Evolutionary conservation across 441 rosid genomes (phyloP), one percentile per base, ranked within the genome.

Genomic region (Biscutella auriculata): DNA sequence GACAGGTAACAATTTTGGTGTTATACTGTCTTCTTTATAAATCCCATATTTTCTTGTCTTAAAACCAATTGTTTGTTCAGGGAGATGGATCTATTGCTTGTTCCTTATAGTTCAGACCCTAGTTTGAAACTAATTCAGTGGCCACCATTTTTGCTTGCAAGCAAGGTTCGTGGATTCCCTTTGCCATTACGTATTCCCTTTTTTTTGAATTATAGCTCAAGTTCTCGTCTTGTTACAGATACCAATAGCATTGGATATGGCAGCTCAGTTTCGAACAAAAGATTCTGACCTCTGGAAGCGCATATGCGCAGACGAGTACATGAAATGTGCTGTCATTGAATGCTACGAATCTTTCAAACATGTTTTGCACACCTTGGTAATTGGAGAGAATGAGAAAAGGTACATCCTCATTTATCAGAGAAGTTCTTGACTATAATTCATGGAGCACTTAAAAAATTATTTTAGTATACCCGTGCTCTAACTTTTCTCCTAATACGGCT

Each of bases 271-370:
- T 72, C 86, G 83, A 64, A 65, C 82, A 49, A 81, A 55, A 76
- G 99, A 90, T 65, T 67, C 95, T 73, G 97, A 94, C 73, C 95
- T 90, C 39, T 94, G 99, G 99, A 87, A 82, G 79, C 96, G 96
- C 57, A 88, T 90, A 60, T 85, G 95, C 53, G 85, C 86, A 5
- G 99, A 94, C 66, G 97, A 94, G 47, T 94, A 88, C 78, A 84
- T 94, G 99, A 90, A 86, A 76, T 94, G 97, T 75, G 95, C 96
- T 43, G 95, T 94, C 32, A 84, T 82, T 40, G 99, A 94, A 80
- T 90, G 99, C 78, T 94, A 90, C 39, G 99, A 90, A 73, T 85
- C 99, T 55, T 78, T 94, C 64, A 94, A 94, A 72, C 84, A 77
- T 71, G 79, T 90, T 37, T 75, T 94, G 68, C 80, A 83, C 48